Base-by-base conservation (phyloP, 495 filamentous ascomycete species). In the Penicillium ochrochloron region DNA sequence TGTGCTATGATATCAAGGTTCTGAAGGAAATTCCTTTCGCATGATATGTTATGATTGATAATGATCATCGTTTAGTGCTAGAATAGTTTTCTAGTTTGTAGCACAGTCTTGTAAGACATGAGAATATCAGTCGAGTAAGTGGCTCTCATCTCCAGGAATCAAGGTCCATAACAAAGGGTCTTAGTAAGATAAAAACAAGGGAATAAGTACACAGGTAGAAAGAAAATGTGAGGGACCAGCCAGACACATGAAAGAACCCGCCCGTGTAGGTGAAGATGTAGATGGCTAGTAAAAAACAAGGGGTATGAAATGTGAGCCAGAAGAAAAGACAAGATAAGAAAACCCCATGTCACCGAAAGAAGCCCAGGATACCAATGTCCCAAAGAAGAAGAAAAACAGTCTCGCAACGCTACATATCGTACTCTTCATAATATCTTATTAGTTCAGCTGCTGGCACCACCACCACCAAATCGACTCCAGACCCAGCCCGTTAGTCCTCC, bases 1-100 rank as follows among this genome's bases (percentile, higher is more conserved):
- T 23, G 87, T 94, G 0, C 79, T 75, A 89, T 44, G 92, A 96
- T 76, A 82, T 95, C 1, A 68, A 73, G 61, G 84, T 82, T 62
- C 68, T 95, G 70, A 89, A 85, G 78, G 76, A 67, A 33, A 83
- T 79, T 46, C 83, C 84, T 59, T 74, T 88, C 31, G 5, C 8
- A 33, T 33, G 31, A 33, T 33, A 33, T 33, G 5, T 33, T 9
- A 33, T 31, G 29, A 31, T 31, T 31, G 29, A 31, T 31, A 31
- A 31, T 31, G 2, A 31, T 6, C n/a, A 27, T 27, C 25, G 4
- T 27, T 27, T 27, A 27, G 25, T 27, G 25, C 25, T 27, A 27
- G 25, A 27, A 27, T 27, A 27, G 21, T 50, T 14, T 50, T 23
- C 46, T 25, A 23, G 39, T 5, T 2, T 50, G 23, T 50, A 50